Evolutionary conservation across 2,329 filamentous ascomycete genomes (phyloP), one percentile per base, ranked within the genome.

Genomic region (Rhynchosporium agropyri): DNA sequence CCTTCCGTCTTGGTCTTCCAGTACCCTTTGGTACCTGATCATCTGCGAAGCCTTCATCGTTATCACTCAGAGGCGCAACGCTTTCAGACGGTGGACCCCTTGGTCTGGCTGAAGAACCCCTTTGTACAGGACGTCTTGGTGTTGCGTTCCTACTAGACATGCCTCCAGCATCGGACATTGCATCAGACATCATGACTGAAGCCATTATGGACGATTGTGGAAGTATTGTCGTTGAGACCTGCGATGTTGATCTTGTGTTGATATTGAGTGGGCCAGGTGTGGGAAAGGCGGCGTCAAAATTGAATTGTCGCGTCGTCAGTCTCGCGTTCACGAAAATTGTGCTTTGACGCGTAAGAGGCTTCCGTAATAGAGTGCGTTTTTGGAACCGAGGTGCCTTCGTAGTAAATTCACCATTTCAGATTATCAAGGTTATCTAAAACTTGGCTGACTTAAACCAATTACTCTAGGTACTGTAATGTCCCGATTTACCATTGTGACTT

Each of bases 21-120:
- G 63, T 84, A 78, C 63, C 81, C 76, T 63, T 79, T 79, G 85
- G 85, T 9, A 88, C 79, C 73, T 87, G 84, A 70, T 89, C 85
- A 71, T 89, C 86, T 62, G 82, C 85, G 68, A 87, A 87, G 3
- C 84, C 84, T 69, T 84, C 85, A 62, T 87, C 84, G 20, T 20
- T 20, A 63, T 88, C 85, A 66, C 85, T 87, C n/a, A 80, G 79
- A 0, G 81, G 83, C 58, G 81, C 84, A 65, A 82, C 72, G 65
- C 83, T 86, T 74, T 89, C 86, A 4, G 86, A 88, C 1, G 84
- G 85, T n/a, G 84, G 85, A 50, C 70, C 73, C 51, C 72, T 66
- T 63, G 74, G 74, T 65, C 74, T 67, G 10, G 69, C 69, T 49
- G 73, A 74, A 40, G 73, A 74, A 9, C 72, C 72, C 56, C 73